These are phyloP conservation scores for Metschnikowia arizonensis DNA, from an alignment of 805 yeast species.

Conservation along the genomic window DNA sequence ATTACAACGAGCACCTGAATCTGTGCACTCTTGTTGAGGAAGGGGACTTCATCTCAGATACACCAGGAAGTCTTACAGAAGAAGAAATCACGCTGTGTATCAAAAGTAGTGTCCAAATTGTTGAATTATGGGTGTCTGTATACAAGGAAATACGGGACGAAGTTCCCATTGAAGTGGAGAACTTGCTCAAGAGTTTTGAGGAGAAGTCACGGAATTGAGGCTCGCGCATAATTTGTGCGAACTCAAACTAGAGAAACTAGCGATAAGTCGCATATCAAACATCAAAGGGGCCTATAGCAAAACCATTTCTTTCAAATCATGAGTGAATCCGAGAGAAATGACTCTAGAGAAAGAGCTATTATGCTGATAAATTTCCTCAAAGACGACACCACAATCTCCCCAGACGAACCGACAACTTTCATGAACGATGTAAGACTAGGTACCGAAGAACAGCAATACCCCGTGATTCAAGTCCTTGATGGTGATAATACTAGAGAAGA, in stretches of 20 bases:
- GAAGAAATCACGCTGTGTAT: neutral
- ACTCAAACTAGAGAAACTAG: conserved; percentile 2
- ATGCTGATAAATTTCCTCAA: neutral
- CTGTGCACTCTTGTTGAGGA: neutral
- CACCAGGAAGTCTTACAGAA: neutral
- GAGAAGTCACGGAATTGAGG: neutral
- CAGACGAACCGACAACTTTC: neutral
- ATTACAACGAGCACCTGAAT: neutral
- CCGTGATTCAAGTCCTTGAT: neutral
- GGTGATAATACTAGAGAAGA: neutral
- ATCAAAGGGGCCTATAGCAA: neutral
- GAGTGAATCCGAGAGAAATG: neutral
- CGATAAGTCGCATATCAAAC: neutral
- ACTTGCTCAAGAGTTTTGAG: neutral
- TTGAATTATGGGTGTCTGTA: conserved; percentile 5
- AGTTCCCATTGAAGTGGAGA: conserved; percentile 6
- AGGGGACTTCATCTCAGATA: neutral
- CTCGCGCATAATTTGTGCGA: conserved; percentile 5
- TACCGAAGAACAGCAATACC: neutral
- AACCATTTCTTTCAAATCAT: neutral
- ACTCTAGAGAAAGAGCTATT: neutral
- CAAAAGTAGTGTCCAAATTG: neutral
- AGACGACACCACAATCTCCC: neutral
- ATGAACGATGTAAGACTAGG: neutral
- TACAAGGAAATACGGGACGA: conserved; percentile 7